These are phyloP conservation scores for Tetratostichococcus sp. DNA, from an alignment of 139 green algal genomes.

Conservation along the genomic window DNA sequence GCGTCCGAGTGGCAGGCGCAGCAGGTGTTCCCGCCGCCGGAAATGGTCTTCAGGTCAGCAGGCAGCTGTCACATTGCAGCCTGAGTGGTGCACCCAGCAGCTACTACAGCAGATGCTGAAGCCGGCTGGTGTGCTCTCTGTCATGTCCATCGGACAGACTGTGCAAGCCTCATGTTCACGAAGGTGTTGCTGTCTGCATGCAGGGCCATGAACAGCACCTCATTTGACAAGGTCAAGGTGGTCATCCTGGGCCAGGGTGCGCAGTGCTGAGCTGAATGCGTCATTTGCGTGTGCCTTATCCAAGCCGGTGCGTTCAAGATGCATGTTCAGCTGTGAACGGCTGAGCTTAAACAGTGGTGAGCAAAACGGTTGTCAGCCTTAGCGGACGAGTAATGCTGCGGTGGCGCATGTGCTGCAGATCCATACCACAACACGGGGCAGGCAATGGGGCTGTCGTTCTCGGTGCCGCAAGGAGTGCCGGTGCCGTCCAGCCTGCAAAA, in stretches of 20 bases:
- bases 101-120: too few relatives aligned
- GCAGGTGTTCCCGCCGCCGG: slow-evolving; percentile 70
- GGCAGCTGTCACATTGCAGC: background rate
- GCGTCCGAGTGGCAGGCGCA: slow-evolving; percentile 51
- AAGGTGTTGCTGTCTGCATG: background rate
- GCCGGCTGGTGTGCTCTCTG: background rate
- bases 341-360: too few relatives aligned
- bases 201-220: slow-evolving; percentile 59
- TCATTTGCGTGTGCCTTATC: background rate
- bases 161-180: too few relatives aligned
- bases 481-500: slow-evolving; percentile 71
- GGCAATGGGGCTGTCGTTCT: slow-evolving; percentile 90
- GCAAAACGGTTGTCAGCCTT: too few relatives aligned
- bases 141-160: too few relatives aligned
- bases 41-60: slow-evolving; percentile 70
- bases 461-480: slow-evolving; percentile 65
- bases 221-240: slow-evolving; percentile 59
- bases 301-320: too few relatives aligned
- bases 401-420: slow-evolving; percentile 60
- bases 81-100: too few relatives aligned
- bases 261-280: slow-evolving; percentile 36
- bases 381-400: too few relatives aligned
- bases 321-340: too few relatives aligned
- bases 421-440: slow-evolving; percentile 90
- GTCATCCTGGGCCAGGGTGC: slow-evolving; percentile 75